A percentile compares a stretch with the other conserved stretches of the same genome.
phyloP scores from a whole-genome alignment of 768 basidiomycete genomes.

The Suillus discolor region DNA sequence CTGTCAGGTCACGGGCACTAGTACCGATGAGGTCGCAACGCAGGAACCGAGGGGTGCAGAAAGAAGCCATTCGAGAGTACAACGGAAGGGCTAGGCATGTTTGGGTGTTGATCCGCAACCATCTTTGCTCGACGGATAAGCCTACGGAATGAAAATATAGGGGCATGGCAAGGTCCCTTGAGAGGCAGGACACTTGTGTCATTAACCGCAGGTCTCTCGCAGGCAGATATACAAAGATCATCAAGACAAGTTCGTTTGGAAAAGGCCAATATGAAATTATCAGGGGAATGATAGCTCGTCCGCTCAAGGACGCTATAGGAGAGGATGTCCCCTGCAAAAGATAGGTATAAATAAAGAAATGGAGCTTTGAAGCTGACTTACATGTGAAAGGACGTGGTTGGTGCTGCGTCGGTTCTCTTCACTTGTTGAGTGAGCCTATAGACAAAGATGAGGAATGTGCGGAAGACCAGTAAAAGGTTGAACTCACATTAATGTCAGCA shows the following conservation, averaged over 20 bases:
- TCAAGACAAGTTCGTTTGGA: neutral
- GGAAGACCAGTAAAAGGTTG: no score
- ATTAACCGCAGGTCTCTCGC: neutral
- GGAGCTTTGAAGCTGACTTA: no score
- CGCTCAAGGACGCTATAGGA: no score
- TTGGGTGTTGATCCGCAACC: neutral
- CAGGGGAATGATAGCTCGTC: no score
- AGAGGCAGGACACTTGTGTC: neutral
- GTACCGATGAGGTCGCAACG: neutral
- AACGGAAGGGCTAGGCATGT: neutral
- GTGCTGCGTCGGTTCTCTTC: no score
- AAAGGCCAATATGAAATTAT: no score
- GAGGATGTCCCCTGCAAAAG: no score
- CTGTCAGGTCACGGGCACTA: neutral
- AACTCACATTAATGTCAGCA: no score
- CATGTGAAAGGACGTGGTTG: no score
- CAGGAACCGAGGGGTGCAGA: conserved; percentile 1
- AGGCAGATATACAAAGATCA: neutral
- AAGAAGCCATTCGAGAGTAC: neutral
- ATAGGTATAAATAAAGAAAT: no score
- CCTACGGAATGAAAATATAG: neutral
- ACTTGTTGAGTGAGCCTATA: no score
- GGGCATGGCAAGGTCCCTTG: neutral
- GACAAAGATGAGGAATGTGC: no score
- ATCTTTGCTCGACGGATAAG: neutral